Evolutionary conservation across 176 grass and related monocot species (phyloP).

Genomic region (Themeda triandra): DNA sequence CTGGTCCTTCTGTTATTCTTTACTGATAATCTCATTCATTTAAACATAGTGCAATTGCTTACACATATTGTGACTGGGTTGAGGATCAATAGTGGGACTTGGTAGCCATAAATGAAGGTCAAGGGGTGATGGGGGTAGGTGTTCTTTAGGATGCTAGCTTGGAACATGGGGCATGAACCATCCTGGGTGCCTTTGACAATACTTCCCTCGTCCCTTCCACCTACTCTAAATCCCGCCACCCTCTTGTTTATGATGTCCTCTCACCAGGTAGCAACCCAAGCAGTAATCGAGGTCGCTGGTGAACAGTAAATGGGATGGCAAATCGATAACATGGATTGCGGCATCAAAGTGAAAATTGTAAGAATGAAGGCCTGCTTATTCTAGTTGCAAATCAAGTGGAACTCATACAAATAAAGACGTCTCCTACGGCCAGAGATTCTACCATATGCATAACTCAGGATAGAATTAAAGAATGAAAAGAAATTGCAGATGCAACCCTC

Average conservation of each 20-base stretch:
- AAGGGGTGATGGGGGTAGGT: not conserved
- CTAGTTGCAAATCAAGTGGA: slow-evolving; percentile 11
- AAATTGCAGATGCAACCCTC: not conserved
- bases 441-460: slow-evolving; percentile 10
- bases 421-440: not conserved
- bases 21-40: not conserved
- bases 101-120: not conserved
- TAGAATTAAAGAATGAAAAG: slow-evolving; percentile 12
- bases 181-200: not conserved
- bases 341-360: not conserved
- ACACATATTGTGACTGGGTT: not conserved
- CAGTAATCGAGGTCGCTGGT: not conserved
- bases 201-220: not conserved
- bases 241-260: not conserved
- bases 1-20: not conserved
- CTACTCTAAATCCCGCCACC: not conserved
- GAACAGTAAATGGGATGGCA: not conserved
- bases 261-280: not conserved
- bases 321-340: not conserved
- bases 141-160: not conserved
- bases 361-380: slow-evolving; percentile 1
- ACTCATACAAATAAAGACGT: not conserved
- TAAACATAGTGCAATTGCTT: not conserved
- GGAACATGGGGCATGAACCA: not conserved
- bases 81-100: not conserved